Evolutionary conservation across 768 basidiomycete genomes (phyloP).

Genomic region (Daedaleopsis sinensis): DNA sequence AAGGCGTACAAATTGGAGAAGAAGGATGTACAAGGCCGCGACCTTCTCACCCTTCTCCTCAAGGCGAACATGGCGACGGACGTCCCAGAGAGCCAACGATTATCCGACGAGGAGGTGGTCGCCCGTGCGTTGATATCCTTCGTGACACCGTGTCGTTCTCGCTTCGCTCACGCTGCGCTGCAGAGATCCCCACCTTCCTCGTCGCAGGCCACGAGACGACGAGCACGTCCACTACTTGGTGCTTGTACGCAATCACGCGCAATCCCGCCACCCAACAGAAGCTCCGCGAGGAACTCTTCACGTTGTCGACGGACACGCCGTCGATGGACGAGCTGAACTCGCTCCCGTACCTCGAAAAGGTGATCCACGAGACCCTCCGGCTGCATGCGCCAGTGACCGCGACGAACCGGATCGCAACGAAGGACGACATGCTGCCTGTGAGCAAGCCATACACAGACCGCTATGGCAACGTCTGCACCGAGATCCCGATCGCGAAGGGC

Average conservation of each 20-base stretch:
- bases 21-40: conserved; percentile 41
- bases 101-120: conserved; percentile 67
- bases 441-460: conserved; percentile 30
- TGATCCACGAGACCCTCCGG: conserved; percentile 63
- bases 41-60: conserved; percentile 62
- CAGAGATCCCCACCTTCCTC: conserved; percentile 32
- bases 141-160: neutral
- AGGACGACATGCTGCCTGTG: conserved; percentile 57
- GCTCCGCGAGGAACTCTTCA: conserved; percentile 43
- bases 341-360: conserved; percentile 70
- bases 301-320: conserved; percentile 47
- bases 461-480: conserved; percentile 18
- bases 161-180: neutral
- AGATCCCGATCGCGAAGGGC: conserved; percentile 30
- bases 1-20: conserved; percentile 36
- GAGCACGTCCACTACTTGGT: conserved; percentile 38
- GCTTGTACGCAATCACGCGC: conserved; percentile 42
- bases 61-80: conserved; percentile 68
- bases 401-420: conserved; percentile 48
- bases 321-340: conserved; percentile 70
- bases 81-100: conserved; percentile 51
- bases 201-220: conserved; percentile 49
- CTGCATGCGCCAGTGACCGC: conserved; percentile 53
- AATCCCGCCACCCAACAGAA: conserved; percentile 38
- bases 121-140: conserved; percentile 43